phyloP scores from a whole-genome alignment of 2,329 filamentous ascomycete species.

The Ophiostoma populinum region DNA sequence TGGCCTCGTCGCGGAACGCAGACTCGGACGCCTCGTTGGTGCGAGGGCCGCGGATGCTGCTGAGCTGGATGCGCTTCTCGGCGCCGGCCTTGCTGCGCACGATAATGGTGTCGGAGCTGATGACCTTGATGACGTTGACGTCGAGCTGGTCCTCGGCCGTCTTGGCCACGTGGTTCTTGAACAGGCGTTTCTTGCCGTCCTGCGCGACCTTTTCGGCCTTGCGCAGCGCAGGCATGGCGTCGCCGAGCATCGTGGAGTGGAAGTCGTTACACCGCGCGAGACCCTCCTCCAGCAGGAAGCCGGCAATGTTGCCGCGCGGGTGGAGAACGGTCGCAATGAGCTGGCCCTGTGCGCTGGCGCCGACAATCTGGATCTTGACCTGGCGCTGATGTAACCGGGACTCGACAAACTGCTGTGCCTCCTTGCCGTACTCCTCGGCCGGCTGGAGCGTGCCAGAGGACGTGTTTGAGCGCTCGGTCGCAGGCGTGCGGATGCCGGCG shows the following conservation, averaged over 20 bases:
- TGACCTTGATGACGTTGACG: constrained; percentile 67
- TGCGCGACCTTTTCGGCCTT: constrained; percentile 78
- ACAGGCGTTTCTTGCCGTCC: constrained; percentile 57
- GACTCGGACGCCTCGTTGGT: constrained; percentile 71
- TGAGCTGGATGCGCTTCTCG: constrained; percentile 82
- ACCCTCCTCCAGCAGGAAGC: constrained; percentile 76
- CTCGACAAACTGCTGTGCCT: constrained; percentile 80
- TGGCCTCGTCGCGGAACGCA: constrained; percentile 81
- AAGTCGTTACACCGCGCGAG: constrained; percentile 88
- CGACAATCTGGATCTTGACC: constrained; percentile 67
- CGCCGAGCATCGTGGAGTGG: constrained; percentile 80
- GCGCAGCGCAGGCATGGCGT: constrained; percentile 71
- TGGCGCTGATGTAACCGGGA: constrained; percentile 69
- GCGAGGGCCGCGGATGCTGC: constrained; percentile 87
- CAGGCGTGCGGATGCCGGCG: constrained; percentile 74
- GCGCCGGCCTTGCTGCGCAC: constrained; percentile 67
- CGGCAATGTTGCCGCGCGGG: constrained; percentile 81
- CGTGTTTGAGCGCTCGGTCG: constrained; percentile 70
- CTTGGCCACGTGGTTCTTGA: constrained; percentile 65
- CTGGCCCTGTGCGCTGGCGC: constrained; percentile 76
- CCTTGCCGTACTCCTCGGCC: constrained; percentile 78
- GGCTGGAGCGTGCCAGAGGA: constrained; percentile 66
- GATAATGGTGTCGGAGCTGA: constrained; percentile 78
- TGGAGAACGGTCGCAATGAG: constrained; percentile 79
- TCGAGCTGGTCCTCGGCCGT: constrained; percentile 50